Evolutionary conservation across 2,329 filamentous ascomycete species (phyloP), one percentile per base, ranked within the genome.

Genomic region (Clonostachys solani): DNA sequence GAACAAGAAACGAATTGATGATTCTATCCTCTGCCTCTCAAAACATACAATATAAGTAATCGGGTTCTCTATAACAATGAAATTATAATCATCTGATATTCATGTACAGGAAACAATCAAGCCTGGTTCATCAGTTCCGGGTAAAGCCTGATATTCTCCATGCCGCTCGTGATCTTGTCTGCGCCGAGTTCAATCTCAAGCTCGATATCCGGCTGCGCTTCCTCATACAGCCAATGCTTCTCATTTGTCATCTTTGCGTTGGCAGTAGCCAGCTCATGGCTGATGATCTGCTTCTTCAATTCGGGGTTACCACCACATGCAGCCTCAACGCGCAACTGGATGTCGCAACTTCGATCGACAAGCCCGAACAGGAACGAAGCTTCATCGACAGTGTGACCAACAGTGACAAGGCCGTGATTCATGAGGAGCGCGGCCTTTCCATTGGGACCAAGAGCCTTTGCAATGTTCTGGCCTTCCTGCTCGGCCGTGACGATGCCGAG

Each of bases 341-440:
- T 77, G 47, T 81, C 74, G 60, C 86, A 89, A 42, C 78, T 81
- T 43, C 84, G 74, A 62, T 90, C 86, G 61, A 89, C 73, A 41
- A 86, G 66, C 0, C 80, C 81, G 59, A 88, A 86, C 45, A 89
- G 62, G 61, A 84, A 90, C 1, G 81, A 82, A 2, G 86, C 86
- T 63, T 90, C 86, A 58, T 90, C 86, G 3, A 90, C 86, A 0
- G 86, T 90, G 7, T 63, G 57, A 5, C 87, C 87, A 0, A 88
- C 85, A 0, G 84, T 87, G 44, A 90, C 64, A 35, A 91, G 66
- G 0, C 87, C 87, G 63, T 90, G 86, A 60, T 89, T 90, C 53
- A 84, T 72, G 44, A 89, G 66, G 42, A 89, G 82, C 52, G 81
- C 73, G 2, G 75, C 84, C 60, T 77, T 86, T 54, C 78, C 78